phyloP scores from a whole-genome alignment of 129 eudicot species.

The Flaveria sonorensis region DNA sequence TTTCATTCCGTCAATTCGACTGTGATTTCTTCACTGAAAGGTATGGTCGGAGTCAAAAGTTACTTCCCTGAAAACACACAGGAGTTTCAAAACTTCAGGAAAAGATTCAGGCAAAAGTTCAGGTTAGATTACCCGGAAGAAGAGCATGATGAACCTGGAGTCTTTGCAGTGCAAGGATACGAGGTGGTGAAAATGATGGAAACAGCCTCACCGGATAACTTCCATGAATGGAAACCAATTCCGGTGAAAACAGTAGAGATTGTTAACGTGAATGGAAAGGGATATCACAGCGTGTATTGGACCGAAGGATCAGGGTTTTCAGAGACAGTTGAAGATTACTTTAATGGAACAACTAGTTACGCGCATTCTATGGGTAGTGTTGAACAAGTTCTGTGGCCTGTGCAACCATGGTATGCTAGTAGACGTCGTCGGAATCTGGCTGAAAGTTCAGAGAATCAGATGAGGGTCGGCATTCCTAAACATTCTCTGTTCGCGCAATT shows the following conservation, averaged over 20 bases:
- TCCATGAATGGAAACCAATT: constrained; percentile 25
- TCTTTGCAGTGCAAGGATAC: constrained; percentile 50
- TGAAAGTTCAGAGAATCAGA: constrained; percentile 25
- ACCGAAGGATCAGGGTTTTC: constrained; percentile 50
- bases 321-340: constrained; percentile 12
- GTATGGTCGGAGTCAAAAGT: constrained; percentile 58
- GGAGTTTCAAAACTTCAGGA: constrained; percentile 33
- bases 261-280: constrained; percentile 46
- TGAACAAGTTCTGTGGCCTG: constrained; percentile 49
- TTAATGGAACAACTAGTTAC: constrained; percentile 24
- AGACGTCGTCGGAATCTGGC: constrained; percentile 47
- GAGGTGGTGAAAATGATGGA: constrained; percentile 25
- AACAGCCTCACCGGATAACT: constrained; percentile 3
- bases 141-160: constrained; percentile 49
- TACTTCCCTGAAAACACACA: constrained; percentile 34
- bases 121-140: constrained; percentile 41
- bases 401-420: constrained; percentile 34
- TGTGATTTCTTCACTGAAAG: constrained; percentile 49
- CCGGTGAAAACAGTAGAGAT: constrained; percentile 34
- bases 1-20: constrained; percentile 44
- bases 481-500: constrained; percentile 43
- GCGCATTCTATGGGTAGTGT: constrained; percentile 33
- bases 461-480: constrained; percentile 51
- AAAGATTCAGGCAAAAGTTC: constrained; percentile 41
- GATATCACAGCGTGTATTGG: constrained; percentile 49